Evolutionary conservation across 768 basidiomycete genomes (phyloP).

Genomic region (Termitomyces sp.): DNA sequence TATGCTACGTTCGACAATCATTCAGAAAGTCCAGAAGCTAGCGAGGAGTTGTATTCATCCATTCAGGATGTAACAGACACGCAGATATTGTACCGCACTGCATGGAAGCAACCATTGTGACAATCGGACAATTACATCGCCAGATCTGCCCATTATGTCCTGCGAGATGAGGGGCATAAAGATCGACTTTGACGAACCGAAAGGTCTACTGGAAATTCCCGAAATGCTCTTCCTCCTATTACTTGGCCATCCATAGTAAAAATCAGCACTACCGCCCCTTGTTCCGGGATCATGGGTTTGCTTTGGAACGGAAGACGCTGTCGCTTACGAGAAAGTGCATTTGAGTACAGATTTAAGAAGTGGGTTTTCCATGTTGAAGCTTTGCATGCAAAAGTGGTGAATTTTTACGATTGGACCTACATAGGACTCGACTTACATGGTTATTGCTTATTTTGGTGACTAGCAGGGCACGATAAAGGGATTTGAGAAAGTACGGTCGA

Average conservation of each 20-base stretch:
- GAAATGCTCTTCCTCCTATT: neutral
- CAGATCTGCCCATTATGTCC: neutral
- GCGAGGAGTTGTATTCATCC: neutral
- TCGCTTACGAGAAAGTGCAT: neutral
- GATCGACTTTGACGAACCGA: neutral
- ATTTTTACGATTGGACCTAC: neutral
- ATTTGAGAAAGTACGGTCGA: neutral
- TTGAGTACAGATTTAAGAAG: neutral
- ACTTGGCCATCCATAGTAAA: neutral
- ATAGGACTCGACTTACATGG: neutral
- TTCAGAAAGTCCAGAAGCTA: neutral
- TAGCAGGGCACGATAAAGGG: neutral
- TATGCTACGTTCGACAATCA: neutral
- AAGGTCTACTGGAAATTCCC: neutral
- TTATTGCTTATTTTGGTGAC: neutral
- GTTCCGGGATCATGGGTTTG: neutral
- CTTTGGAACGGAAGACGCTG: neutral
- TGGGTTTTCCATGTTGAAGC: neutral
- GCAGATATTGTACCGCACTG: neutral
- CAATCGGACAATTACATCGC: neutral
- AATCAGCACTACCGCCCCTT: neutral
- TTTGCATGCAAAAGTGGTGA: neutral
- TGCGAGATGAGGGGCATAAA: neutral
- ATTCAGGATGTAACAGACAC: neutral
- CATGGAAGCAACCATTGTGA: neutral